phyloP scores from a whole-genome alignment of 148 eudicot species.

The Chenopodium suecicum region DNA sequence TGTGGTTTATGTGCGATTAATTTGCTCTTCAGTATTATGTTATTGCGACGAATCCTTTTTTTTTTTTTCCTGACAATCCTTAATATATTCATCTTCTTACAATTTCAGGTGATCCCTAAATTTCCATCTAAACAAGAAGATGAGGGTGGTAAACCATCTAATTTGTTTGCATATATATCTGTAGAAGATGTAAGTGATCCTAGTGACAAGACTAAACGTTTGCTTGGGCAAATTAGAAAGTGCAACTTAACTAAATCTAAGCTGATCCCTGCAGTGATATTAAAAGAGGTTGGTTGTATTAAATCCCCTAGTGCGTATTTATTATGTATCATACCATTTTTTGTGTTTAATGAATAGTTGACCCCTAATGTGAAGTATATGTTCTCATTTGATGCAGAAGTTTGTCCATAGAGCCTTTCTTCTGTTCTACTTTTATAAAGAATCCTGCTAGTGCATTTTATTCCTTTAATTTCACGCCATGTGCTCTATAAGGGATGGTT shows the following conservation, averaged over 20 bases:
- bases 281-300: constrained; percentile 62
- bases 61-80: neutral
- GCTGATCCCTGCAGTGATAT: constrained; percentile 39
- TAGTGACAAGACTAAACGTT: constrained; percentile 26
- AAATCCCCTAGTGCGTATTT: neutral
- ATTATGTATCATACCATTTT: constrained; percentile 1
- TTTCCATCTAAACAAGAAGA: constrained; percentile 35
- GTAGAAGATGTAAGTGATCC: constrained; percentile 37
- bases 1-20: neutral
- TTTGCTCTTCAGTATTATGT: too few relatives aligned
- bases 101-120: constrained; percentile 69
- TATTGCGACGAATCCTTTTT: neutral
- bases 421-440: neutral
- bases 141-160: constrained; percentile 35
- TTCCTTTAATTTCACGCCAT: neutral
- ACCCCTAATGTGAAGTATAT: neutral
- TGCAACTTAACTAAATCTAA: constrained; percentile 65
- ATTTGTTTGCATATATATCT: constrained; percentile 67
- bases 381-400: neutral
- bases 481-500: neutral
- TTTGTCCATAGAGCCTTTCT: neutral
- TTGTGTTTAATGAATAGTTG: neutral
- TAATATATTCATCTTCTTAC: neutral
- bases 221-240: constrained; percentile 53
- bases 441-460: neutral